Conservation (phyloP, 2,329 filamentous ascomycete species). For the Botrytis paeoniae region DNA sequence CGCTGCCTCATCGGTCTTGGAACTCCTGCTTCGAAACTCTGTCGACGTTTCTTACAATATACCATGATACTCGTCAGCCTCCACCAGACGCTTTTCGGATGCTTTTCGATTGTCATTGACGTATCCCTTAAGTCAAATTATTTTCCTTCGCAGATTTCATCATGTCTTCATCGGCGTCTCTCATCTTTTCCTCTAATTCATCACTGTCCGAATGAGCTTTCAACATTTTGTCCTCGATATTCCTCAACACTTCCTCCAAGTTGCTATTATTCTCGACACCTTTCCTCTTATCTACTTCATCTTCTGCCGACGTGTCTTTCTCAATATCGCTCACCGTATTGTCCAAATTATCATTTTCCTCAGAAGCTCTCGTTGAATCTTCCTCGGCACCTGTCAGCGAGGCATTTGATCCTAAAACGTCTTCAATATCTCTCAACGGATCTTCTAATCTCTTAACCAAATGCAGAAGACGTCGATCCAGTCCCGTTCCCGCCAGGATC, state of each 20-base stretch:
- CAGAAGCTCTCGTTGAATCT: neutral
- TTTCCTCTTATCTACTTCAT: neutral
- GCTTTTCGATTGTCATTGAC: neutral
- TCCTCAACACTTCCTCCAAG: neutral
- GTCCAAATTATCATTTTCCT: neutral
- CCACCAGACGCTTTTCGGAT: neutral
- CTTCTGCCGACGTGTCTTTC: neutral
- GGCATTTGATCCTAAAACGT: conserved; percentile 7
- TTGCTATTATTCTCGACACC: neutral
- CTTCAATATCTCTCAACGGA: conserved; percentile 24
- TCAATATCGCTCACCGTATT: neutral
- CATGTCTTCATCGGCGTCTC: neutral
- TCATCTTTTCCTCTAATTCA: neutral
- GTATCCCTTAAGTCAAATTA: neutral
- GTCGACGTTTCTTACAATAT: neutral
- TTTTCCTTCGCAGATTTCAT: neutral
- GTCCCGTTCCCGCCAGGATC: conserved; percentile 42
- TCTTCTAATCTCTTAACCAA: conserved; percentile 36
- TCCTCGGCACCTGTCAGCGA: neutral
- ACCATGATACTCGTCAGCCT: neutral
- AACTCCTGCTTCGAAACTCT: neutral
- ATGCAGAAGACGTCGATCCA: conserved; percentile 42
- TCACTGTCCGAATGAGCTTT: neutral
- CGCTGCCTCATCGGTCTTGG: neutral
- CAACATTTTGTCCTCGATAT: neutral